These are phyloP conservation scores for Boletus tylopilopsis DNA, from an alignment of 768 basidiomycete species.

Conservation along the genomic window DNA sequence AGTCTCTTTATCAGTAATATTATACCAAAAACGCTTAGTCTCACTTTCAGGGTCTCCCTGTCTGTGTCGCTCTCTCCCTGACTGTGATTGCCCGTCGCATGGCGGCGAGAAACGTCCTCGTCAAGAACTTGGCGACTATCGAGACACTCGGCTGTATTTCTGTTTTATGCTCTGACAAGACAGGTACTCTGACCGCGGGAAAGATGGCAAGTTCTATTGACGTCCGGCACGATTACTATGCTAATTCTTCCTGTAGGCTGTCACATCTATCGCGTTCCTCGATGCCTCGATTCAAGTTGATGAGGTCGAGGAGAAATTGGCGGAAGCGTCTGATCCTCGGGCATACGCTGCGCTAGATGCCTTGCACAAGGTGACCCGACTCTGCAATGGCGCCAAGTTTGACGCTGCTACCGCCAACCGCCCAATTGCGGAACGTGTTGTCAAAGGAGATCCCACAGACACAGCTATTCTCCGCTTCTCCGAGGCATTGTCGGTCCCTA, in stretches of 20 bases:
- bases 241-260: constrained; percentile 27
- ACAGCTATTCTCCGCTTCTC: constrained; percentile 51
- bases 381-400: constrained; percentile 58
- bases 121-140: constrained; percentile 51
- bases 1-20: not conserved
- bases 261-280: constrained; percentile 39
- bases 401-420: constrained; percentile 28
- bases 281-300: constrained; percentile 21
- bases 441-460: constrained; percentile 51
- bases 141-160: constrained; percentile 52
- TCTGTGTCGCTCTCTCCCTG: constrained; percentile 48
- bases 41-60: constrained; percentile 32
- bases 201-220: constrained; percentile 36
- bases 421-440: constrained; percentile 31
- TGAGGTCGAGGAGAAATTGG: constrained; percentile 17
- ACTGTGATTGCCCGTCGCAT: constrained; percentile 48
- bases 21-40: not conserved
- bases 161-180: constrained; percentile 54
- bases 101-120: constrained; percentile 43
- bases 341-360: constrained; percentile 25
- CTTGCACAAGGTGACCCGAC: constrained; percentile 41
- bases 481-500: constrained; percentile 29
- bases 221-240: not conserved
- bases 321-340: constrained; percentile 5
- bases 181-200: constrained; percentile 48